Evolutionary conservation across 768 basidiomycete species (phyloP), one percentile per base, ranked within the genome.

Genomic region (Leucogyrophana mollusca): DNA sequence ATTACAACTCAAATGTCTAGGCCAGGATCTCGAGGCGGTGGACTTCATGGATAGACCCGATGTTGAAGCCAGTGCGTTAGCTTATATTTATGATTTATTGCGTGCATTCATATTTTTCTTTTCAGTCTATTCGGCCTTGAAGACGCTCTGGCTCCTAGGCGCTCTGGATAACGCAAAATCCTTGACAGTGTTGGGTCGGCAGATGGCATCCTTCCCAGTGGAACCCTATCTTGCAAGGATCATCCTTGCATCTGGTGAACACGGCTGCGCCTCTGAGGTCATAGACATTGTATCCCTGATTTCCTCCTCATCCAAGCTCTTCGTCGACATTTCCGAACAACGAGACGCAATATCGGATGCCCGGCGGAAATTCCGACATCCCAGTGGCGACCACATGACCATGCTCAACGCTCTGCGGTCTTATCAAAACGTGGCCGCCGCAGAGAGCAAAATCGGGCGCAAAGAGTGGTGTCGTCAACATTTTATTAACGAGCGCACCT

Each of bases 151-250:
- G 70, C 71, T 91, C 2, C 77, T 98, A 8, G 83, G 83, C 11
- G 94, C 94, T 10, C 73, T 97, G 48, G 78, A 87, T 60, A 68
- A 77, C 27, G 73, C 74, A 13, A 83, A 80, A 47, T 59, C 60
- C 4, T 71, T 99, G 43, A 96, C 94, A 0, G 55, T 72, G 0
- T 64, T 87, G 4, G 96, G 96, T 2, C 79, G 82, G 4, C 70
- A 82, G 51, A 97, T 99, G 90, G 85, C 93, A 3, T 59, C 72
- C n/a, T 91, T 94, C 59, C 96, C 96, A 2, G 78, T 96, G n/a
- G 93, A 97, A 54, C 93, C 95, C 1, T 69, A 80, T 24, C 78
- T 84, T 45, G 82, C 94, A 0, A 83, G 91, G 23, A 78, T 87
- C 34, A 68, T 98, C 24, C 70, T 98, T 43, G 87, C 88, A 11